Evolutionary conservation across 768 basidiomycete genomes (phyloP).

Genomic region (Podaxis sp.): DNA sequence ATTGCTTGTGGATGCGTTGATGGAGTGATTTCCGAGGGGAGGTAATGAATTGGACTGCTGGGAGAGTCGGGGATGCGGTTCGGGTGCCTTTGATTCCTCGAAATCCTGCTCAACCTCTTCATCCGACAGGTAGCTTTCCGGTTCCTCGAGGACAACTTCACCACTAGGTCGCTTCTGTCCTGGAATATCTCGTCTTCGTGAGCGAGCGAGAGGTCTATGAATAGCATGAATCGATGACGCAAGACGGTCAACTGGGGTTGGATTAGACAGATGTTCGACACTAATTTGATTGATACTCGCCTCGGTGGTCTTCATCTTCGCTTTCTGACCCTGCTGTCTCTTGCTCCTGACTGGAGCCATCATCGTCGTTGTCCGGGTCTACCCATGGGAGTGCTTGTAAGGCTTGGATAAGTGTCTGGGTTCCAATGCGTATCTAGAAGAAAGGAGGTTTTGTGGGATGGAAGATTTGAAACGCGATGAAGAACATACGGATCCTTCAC

Average conservation of each 20-base stretch:
- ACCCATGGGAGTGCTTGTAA: slow-evolving; percentile 82
- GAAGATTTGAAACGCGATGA: slow-evolving; percentile 10
- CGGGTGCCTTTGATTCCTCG: slow-evolving; percentile 43
- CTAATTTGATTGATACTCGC: slow-evolving; percentile 17
- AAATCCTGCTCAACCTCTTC: slow-evolving; percentile 55
- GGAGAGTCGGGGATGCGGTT: slow-evolving; percentile 21
- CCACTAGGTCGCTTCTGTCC: slow-evolving; percentile 22
- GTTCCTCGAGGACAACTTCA: slow-evolving; percentile 24
- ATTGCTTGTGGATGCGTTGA: slow-evolving; percentile 1
- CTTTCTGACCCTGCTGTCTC: slow-evolving; percentile 52
- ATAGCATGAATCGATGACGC: slow-evolving; percentile 89
- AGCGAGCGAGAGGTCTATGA: slow-evolving; percentile 74
- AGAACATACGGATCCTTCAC: slow-evolving; percentile 63
- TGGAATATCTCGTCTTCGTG: slow-evolving; percentile 37
- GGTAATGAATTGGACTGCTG: slow-evolving; percentile 12
- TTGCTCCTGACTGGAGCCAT: slow-evolving; percentile 37
- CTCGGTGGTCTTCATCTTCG: slow-evolving; percentile 58
- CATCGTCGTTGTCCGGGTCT: slow-evolving; percentile 68
- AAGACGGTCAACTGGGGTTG: slow-evolving; percentile 38
- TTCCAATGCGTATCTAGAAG: slow-evolving; percentile 77
- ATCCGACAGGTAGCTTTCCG: slow-evolving; percentile 35
- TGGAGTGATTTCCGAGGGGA: background rate
- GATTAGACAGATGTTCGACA: background rate
- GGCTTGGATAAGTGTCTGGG: slow-evolving; percentile 86
- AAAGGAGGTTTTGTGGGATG: slow-evolving; percentile 6